These are phyloP conservation scores for Sporothrix sp. DNA, from an alignment of 2,329 filamentous ascomycete species.

Conservation along the genomic window DNA sequence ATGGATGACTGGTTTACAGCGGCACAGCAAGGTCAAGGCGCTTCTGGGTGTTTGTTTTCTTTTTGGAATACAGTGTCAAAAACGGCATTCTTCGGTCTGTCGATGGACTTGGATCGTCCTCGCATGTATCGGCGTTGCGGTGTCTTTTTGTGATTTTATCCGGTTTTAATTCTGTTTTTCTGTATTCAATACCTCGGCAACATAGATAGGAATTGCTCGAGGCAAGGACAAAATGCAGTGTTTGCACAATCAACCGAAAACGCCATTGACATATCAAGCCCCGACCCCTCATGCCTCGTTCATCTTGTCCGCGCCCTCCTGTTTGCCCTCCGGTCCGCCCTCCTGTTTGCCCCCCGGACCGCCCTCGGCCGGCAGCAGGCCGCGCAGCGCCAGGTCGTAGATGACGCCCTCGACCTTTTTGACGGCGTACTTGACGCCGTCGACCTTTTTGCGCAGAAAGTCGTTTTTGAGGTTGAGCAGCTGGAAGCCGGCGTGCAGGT, in stretches of 20 bases:
- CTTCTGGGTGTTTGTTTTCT: neutral
- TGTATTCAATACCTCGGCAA: too few species aligned
- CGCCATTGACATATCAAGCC: too few species aligned
- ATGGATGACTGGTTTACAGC: too few species aligned
- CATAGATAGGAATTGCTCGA: too few species aligned
- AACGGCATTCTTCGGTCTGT: neutral
- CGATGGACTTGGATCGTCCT: neutral
- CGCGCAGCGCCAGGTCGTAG: conserved; percentile 84
- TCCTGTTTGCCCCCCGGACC: conserved; percentile 21
- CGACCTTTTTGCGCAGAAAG: conserved; percentile 72
- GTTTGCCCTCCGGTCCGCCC: neutral
- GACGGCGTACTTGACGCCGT: conserved; percentile 93
- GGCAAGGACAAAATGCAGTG: too few species aligned
- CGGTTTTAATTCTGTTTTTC: neutral
- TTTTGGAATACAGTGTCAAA: neutral
- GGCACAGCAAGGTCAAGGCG: neutral
- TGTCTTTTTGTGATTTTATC: neutral
- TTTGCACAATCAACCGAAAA: too few species aligned
- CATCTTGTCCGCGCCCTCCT: conserved; percentile 4
- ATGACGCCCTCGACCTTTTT: conserved; percentile 98
- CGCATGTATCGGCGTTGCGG: neutral
- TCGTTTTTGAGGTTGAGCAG: conserved; percentile 97
- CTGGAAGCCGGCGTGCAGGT: conserved; percentile 92
- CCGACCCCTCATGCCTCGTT: conserved; percentile 1
- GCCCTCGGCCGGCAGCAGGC: conserved; percentile 52